Evolutionary conservation across 2,329 filamentous ascomycete genomes (phyloP), one percentile per base, ranked within the genome.

Genomic region (Penicillium paneum): DNA sequence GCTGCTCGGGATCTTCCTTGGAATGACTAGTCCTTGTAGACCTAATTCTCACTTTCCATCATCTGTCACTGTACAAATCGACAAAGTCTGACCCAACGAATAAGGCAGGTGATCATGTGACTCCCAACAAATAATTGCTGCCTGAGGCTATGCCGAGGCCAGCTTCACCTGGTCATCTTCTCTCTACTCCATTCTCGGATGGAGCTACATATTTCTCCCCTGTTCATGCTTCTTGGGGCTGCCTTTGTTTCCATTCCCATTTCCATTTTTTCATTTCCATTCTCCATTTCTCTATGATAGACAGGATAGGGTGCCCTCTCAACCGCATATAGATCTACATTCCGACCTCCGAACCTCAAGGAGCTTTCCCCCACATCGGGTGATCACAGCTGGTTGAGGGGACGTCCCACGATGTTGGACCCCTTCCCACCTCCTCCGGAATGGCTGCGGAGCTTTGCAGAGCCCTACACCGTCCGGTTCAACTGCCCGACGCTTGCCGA

Each of bases 401-500:
- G 40, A 47, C 46, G 13, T 36, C 46, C 43, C 61, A 70, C 50
- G 45, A 78, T 78, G 76, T 65, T 77, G 56, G 76, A 78, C 58
- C 76, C 76, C 47, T 62, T 77, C 34, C 71, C 71, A 7, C 72
- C 79, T 19, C 73, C 81, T 8, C 82, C 84, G n/a, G 66, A 70
- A 50, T 76, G 75, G 71, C 77, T 86, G 38, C 71, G 78, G 60
- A 67, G 72, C 40, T 69, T 76, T 55, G 65, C 78, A 50, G 72
- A 78, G 57, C 83, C 81, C 8, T 71, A 81, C 61, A 78, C 82
- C 56, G 72, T 79, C 54, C 70, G 67, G n/a, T 67, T 84, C 53
- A 73, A 72, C 44, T 76, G 86, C 36, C 75, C 79, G 17, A 81
- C 82, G 11, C 78, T 87, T 15, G 75, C 82, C 3, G 74, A 83